Evolutionary conservation across 352 stramenopile genomes (phyloP), one percentile per base, ranked within the genome.

Genomic region (Phytophthora pini): DNA sequence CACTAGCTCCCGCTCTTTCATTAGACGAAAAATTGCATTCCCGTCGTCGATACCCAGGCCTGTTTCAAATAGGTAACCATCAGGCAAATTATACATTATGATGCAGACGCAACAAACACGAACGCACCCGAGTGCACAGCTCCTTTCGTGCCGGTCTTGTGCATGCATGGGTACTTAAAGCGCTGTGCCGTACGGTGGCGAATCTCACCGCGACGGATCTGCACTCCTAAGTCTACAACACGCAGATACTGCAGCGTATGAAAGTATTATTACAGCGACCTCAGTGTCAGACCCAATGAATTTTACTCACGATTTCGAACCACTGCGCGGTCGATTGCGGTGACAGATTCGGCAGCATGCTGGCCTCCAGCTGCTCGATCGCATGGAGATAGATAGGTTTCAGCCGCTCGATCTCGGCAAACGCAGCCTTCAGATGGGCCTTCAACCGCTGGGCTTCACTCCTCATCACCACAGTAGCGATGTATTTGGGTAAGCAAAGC

Each of bases 41-140:
- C 72, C 80, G 61, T 94, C 86, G 55, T 93, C 86, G 46, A 94
- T 92, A 40, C 86, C 84, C 27, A 93, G 48, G 13, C 86, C 81
- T 90, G 40, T 22, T 44, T 5, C 9, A 29, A 15, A 55, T 46
- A 24, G n/a, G 10, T 15, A 24, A 47, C 11, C 36, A 26, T 39
- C 6, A 58, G 15, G 1, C 20, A 29, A 50, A 17, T 8, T 11
- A 41, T 11, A 41, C 4, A 6, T 41, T 34, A 38, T 58, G 12
- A 26, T 20, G 22, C 31, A 43, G 5, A 24, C 2, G 5, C n/a
- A 41, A 17, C 13, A 22, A 36, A 36, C 44, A 13, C 4, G 17
- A 34, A 62, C 64, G 27, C 47, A 84, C 77, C 81, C 11, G 80
- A 83, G 56, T 90, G 78, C n/a, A 65, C 72, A 8, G 82, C 86